Conservation (phyloP, 2,329 filamentous ascomycete species). For the Cordyceps farinosa region DNA sequence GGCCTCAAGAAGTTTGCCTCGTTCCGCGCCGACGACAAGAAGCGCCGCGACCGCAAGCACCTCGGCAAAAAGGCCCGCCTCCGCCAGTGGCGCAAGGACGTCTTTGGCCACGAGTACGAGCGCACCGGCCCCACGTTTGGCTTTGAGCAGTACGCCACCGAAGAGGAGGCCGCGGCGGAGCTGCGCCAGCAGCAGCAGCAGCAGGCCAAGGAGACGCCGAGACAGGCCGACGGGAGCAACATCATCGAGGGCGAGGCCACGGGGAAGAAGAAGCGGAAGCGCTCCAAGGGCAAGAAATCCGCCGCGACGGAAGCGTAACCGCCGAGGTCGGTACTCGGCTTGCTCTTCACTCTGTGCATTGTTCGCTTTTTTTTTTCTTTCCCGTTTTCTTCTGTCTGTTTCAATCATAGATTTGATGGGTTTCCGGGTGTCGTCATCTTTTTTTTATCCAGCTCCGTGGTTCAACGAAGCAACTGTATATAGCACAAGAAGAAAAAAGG, state of each 20-base stretch:
- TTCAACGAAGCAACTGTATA: neutral
- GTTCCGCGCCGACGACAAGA: slow-evolving; percentile 86
- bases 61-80: slow-evolving; percentile 90
- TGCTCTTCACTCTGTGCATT: neutral
- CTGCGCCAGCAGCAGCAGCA: slow-evolving; percentile 3
- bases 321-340: neutral
- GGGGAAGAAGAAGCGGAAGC: slow-evolving; percentile 43
- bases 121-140: slow-evolving; percentile 54
- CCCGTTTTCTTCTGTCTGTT: neutral
- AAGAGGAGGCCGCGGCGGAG: slow-evolving; percentile 20
- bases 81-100: slow-evolving; percentile 74
- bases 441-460: neutral
- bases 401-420: neutral
- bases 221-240: neutral
- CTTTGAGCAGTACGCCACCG: slow-evolving; percentile 43
- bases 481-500: neutral
- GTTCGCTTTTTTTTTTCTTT: neutral
- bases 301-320: slow-evolving; percentile 27
- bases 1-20: slow-evolving; percentile 92
- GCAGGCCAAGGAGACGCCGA: slow-evolving; percentile 25
- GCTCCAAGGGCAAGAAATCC: slow-evolving; percentile 44
- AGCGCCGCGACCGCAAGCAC: slow-evolving; percentile 80
- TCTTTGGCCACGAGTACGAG: slow-evolving; percentile 58
- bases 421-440: neutral
- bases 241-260: slow-evolving; percentile 28